These are phyloP conservation scores for Trichoderma arundinaceum DNA, from an alignment of 2,329 filamentous ascomycete species.

Conservation along the genomic window DNA sequence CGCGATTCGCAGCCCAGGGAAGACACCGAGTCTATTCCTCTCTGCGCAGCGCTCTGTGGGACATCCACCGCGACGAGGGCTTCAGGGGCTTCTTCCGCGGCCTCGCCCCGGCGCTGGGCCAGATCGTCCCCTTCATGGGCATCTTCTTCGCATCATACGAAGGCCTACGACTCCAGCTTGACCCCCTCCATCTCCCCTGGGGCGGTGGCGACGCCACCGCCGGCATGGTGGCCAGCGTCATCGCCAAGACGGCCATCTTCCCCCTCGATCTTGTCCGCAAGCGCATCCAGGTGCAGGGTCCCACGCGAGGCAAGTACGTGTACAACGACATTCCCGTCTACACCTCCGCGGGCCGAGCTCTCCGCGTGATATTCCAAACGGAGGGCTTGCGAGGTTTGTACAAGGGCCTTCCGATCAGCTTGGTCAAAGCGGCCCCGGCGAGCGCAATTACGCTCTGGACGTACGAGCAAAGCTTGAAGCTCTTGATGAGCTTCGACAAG, in stretches of 20 bases:
- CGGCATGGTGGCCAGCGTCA: constrained; percentile 76
- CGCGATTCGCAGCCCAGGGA: constrained; percentile 95
- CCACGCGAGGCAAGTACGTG: constrained; percentile 77
- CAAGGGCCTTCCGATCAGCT: constrained; percentile 82
- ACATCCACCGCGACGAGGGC: constrained; percentile 80
- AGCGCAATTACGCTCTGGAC: constrained; percentile 95
- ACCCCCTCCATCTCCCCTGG: constrained; percentile 63
- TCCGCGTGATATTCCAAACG: constrained; percentile 68
- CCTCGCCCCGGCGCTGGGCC: constrained; percentile 76
- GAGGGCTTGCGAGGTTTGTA: constrained; percentile 86
- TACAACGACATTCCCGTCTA: constrained; percentile 91
- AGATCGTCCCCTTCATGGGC: constrained; percentile 97
- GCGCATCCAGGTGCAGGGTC: constrained; percentile 92
- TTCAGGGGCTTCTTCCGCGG: constrained; percentile 84
- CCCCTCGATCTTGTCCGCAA: constrained; percentile 93
- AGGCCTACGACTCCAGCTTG: constrained; percentile 66
- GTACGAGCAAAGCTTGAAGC: constrained; percentile 76
- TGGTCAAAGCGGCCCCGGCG: constrained; percentile 92
- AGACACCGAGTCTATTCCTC: constrained; percentile 77
- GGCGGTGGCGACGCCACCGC: constrained; percentile 84
- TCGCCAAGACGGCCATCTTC: constrained; percentile 89
- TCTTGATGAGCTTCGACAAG: constrained; percentile 55
- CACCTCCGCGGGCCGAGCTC: constrained; percentile 66
- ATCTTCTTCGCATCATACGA: constrained; percentile 94
- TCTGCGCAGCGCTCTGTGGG: constrained; percentile 68